Percentiles rank a stretch among this genome's conserved stretches.
Conservation (phyloP, 2,329 filamentous ascomycete genomes). For the Colletotrichum sublineola region DNA sequence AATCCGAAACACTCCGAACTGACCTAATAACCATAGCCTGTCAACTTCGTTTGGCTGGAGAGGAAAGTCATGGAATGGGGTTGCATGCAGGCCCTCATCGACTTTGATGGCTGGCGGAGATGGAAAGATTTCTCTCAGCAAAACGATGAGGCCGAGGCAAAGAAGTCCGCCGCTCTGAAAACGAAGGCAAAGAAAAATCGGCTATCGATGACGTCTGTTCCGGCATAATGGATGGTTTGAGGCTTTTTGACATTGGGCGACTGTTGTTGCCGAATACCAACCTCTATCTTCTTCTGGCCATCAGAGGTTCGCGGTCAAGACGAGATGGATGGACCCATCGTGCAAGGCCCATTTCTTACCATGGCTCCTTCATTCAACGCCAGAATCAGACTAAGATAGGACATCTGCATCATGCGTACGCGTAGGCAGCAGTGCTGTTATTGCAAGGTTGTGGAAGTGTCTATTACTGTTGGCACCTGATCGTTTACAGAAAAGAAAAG, state of each 20-base stretch:
- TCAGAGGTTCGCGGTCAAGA: neutral
- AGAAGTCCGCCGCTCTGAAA: conserved; percentile 55
- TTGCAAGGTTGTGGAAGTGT: neutral
- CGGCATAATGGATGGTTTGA: conserved; percentile 7
- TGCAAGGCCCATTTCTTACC: neutral
- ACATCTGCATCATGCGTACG: neutral
- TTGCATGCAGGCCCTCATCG: conserved; percentile 98
- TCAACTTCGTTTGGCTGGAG: conserved; percentile 97
- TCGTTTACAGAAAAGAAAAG: neutral
- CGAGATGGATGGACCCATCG: neutral
- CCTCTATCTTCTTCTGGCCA: neutral
- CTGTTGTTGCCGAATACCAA: no score
- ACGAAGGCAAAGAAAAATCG: conserved; percentile 62
- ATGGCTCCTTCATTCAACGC: neutral
- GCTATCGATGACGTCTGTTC: conserved; percentile 50
- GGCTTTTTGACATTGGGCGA: neutral
- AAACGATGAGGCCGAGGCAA: conserved; percentile 58
- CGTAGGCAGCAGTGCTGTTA: neutral
- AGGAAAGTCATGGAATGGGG: conserved; percentile 99
- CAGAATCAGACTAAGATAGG: neutral
- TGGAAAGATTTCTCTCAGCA: conserved; percentile 87
- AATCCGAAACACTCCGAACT: conserved; percentile 1
- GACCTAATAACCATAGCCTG: conserved; percentile 71
- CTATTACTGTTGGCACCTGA: neutral
- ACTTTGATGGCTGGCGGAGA: conserved; percentile 97